Evolutionary conservation across 805 yeast genomes (phyloP), one percentile per base, ranked within the genome.

Genomic region (Metschnikowia vanudenii): DNA sequence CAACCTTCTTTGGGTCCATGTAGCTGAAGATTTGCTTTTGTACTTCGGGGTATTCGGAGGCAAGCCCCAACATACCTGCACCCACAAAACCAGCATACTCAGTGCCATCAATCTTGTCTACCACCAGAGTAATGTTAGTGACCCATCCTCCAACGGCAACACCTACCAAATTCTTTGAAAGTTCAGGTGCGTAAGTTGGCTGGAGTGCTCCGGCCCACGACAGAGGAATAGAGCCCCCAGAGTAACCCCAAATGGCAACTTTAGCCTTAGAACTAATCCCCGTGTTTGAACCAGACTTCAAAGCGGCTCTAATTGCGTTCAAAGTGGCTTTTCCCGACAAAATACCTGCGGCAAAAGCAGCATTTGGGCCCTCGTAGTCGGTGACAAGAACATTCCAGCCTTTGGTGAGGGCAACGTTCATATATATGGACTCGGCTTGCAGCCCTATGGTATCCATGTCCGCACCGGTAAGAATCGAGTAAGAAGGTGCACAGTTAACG

Each of bases 121-220:
- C 59, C 1, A 66, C 57, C 14, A 57, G 59, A 6, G 68, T 64
- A n/a, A 69, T 54, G 41, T 69, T 67, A 18, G 67, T 60, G 11
- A 63, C 67, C 55, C 65, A 59, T 3, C 74, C 74, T 10, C 74
- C 74, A 19, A 68, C 24, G 1, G 69, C 68, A 14, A 58, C 68
- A 18, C 74, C 75, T 51, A 59, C 41, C 45, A 60, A 11, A 52
- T 45, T 41, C 30, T 47, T 29, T 13, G 50, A 22, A 31, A 57
- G 52, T 11, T 70, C 74, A 2, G 68, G 67, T 3, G 74, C 73
- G 45, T 69, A 69, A 1, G 49, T 39, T 10, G 72, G 72, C 47
- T 65, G 71, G 22, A 67, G 51, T 8, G 64, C 58, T 2, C 68
- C 63, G 13, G 72, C 73, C 74, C 74, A 70, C 4, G 67, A 62